phyloP scores from a whole-genome alignment of 176 grass and related monocot genomes.

The Carex parvula region DNA sequence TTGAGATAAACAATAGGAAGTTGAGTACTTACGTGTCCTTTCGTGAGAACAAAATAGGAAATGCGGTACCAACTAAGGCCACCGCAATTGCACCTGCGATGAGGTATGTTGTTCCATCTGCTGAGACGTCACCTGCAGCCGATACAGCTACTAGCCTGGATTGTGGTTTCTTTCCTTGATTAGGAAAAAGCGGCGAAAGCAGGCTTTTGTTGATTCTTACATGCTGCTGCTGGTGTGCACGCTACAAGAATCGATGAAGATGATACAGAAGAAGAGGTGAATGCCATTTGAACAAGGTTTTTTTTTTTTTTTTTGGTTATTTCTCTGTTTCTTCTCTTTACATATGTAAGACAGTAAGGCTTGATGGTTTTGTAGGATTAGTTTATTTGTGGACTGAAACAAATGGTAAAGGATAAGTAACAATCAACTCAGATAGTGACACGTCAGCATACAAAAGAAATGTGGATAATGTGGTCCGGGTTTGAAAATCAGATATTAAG shows the following conservation, averaged over 20 bases:
- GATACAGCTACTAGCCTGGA: slow-evolving; percentile 36
- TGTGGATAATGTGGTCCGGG: slow-evolving; percentile 14
- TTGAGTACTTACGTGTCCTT: slow-evolving; percentile 57
- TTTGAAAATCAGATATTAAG: slow-evolving; percentile 16
- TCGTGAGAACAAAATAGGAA: slow-evolving; percentile 83
- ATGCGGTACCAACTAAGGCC: slow-evolving; percentile 75
- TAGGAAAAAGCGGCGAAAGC: not conserved
- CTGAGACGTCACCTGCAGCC: slow-evolving; percentile 62
- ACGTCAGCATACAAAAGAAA: not conserved
- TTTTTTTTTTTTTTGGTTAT: not conserved
- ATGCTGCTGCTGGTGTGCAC: not conserved
- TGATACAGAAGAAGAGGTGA: slow-evolving; percentile 17
- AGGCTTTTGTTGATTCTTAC: not conserved
- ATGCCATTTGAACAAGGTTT: slow-evolving; percentile 7
- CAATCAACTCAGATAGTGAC: not conserved
- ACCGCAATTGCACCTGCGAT: slow-evolving; percentile 82
- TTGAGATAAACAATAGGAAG: no score
- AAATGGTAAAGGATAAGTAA: slow-evolving; percentile 11
- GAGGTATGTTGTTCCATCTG: slow-evolving; percentile 70
- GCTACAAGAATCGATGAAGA: slow-evolving; percentile 15
- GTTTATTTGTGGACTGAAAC: no score
- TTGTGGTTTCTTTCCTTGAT: slow-evolving; percentile 2
- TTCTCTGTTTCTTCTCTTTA: not conserved
- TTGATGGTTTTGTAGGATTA: not conserved
- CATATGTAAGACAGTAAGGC: not conserved